Evolutionary conservation across 1,139 yeast genomes (phyloP).

Genomic region (Nematodospora anomalae): DNA sequence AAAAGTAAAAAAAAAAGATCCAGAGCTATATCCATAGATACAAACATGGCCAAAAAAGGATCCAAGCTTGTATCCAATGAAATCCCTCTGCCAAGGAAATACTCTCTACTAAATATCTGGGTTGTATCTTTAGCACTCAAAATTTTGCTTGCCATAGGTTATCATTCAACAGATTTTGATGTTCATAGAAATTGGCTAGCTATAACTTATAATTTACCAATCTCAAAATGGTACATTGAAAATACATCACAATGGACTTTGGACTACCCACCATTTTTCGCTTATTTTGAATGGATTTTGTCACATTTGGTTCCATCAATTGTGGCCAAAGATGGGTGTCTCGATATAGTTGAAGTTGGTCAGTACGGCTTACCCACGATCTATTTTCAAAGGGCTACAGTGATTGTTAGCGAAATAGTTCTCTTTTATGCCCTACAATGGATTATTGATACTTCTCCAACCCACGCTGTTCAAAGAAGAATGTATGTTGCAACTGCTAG

Average conservation of each 20-base stretch:
- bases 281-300: slow-evolving; percentile 84
- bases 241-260: slow-evolving; percentile 90
- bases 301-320: slow-evolving; percentile 67
- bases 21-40: too few species aligned
- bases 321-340: slow-evolving; percentile 74
- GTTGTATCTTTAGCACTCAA: slow-evolving; percentile 38
- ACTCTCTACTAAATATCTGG: slow-evolving; percentile 43
- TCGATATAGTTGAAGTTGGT: slow-evolving; percentile 67
- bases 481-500: slow-evolving; percentile 81
- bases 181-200: slow-evolving; percentile 98
- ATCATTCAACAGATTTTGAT: slow-evolving; percentile 91
- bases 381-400: slow-evolving; percentile 79
- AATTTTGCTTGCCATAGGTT: slow-evolving; percentile 39
- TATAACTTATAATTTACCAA: slow-evolving; percentile 75
- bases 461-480: slow-evolving; percentile 33
- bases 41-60: slow-evolving; percentile 6
- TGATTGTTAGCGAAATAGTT: slow-evolving; percentile 71
- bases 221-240: slow-evolving; percentile 81
- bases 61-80: neutral
- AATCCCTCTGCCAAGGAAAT: slow-evolving; percentile 9
- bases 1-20: too few species aligned
- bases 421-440: slow-evolving; percentile 71
- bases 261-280: slow-evolving; percentile 97
- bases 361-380: slow-evolving; percentile 75
- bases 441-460: slow-evolving; percentile 55